Evolutionary conservation across 345 rosid species (phyloP).

Genomic region (Salix koriyanagi): DNA sequence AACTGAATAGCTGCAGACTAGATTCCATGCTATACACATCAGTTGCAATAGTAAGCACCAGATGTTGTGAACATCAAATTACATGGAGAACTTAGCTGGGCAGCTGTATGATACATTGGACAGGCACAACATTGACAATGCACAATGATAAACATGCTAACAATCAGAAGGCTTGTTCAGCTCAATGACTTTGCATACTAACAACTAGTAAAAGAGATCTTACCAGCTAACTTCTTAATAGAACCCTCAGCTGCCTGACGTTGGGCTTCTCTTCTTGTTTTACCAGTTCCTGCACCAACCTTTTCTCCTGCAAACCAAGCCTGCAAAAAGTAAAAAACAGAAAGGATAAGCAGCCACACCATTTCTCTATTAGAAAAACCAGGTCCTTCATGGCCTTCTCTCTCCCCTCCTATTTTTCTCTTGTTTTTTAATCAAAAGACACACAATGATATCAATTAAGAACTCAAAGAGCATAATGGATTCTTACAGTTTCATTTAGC

Average conservation of each 20-base stretch:
- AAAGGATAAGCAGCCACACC: neutral
- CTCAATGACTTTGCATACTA: neutral
- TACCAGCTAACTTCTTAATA: constrained; percentile 69
- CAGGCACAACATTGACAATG: neutral
- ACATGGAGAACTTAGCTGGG: neutral
- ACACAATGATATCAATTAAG: neutral
- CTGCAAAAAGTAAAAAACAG: constrained; percentile 36
- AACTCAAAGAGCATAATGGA: neutral
- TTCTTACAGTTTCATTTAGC: too few species aligned
- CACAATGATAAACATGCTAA: neutral
- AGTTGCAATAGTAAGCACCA: too few species aligned
- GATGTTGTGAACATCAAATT: neutral
- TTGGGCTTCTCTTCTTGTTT: constrained; percentile 83
- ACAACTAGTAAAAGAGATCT: constrained; percentile 16
- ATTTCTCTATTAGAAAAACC: too few species aligned
- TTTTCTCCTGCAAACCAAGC: constrained; percentile 81
- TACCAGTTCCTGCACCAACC: constrained; percentile 78
- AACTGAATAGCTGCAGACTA: too few species aligned
- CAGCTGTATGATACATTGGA: neutral
- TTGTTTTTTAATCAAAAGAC: too few species aligned
- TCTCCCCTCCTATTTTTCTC: neutral
- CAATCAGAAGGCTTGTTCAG: neutral
- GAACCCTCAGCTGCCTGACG: constrained; percentile 75
- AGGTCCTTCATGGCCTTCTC: too few species aligned
- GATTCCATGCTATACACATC: too few species aligned